phyloP scores from a whole-genome alignment of 2,329 filamentous ascomycete species.

The Trichoderma asperellum region DNA sequence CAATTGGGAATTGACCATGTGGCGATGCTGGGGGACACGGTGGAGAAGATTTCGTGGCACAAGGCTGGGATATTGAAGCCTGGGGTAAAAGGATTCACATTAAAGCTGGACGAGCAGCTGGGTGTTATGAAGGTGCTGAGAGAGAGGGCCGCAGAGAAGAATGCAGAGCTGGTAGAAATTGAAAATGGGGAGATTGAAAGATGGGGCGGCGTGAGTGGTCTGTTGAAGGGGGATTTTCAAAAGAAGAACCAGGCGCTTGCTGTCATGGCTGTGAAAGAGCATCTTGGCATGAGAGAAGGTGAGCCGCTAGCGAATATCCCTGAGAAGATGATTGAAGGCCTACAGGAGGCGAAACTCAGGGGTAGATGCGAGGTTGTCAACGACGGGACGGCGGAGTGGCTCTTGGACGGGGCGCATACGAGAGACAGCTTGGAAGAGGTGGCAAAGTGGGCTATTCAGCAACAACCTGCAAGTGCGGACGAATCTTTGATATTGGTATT shows the following conservation, averaged over 20 bases:
- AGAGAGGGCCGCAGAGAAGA: conserved; percentile 61
- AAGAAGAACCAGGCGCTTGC: conserved; percentile 64
- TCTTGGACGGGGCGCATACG: conserved; percentile 87
- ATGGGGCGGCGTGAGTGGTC: conserved; percentile 50
- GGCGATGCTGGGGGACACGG: conserved; percentile 75
- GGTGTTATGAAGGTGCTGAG: conserved; percentile 58
- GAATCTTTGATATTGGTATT: conserved; percentile 69
- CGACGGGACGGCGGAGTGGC: conserved; percentile 65
- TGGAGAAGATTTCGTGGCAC: conserved; percentile 85
- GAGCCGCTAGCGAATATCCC: conserved; percentile 37
- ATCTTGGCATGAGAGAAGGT: conserved; percentile 49
- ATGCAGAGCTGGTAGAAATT: conserved; percentile 49
- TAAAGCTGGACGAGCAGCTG: conserved; percentile 37
- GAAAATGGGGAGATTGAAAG: conserved; percentile 43
- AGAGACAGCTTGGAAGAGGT: conserved; percentile 78
- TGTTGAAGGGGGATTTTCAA: conserved; percentile 57
- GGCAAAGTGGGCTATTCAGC: conserved; percentile 73
- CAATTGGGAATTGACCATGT: conserved; percentile 86
- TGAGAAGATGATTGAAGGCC: conserved; percentile 61
- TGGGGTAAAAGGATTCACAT: conserved; percentile 49
- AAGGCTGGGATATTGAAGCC: conserved; percentile 86
- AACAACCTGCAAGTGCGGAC: conserved; percentile 46
- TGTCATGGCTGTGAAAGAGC: conserved; percentile 58
- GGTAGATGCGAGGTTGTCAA: conserved; percentile 76
- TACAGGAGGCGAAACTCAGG: conserved; percentile 69